Percentiles rank a stretch among this genome's conserved stretches.
Evolutionary conservation across 129 eudicot species (phyloP).

Genomic region (Pulicaria dysenterica): DNA sequence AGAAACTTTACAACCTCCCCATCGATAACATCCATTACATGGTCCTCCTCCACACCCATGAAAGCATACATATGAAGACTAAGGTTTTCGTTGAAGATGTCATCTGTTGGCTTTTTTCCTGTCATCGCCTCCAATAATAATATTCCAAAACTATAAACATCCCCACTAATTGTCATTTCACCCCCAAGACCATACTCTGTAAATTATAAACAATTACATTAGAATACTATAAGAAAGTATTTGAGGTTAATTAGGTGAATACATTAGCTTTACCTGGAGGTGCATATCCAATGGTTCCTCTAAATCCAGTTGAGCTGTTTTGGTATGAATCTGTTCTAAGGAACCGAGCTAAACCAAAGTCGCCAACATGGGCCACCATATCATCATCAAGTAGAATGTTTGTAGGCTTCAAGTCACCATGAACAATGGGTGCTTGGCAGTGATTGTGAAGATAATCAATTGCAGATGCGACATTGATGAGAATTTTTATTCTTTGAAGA

Average conservation of each 20-base stretch:
- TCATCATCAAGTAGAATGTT: constrained; percentile 20
- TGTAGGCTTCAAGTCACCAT: constrained; percentile 23
- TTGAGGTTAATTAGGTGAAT: background rate
- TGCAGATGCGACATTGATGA: constrained; percentile 32
- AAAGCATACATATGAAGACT: constrained; percentile 26
- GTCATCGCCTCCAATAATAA: constrained; percentile 37
- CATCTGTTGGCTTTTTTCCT: constrained; percentile 33
- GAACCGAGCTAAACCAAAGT: constrained; percentile 5
- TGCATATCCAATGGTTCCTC: constrained; percentile 40
- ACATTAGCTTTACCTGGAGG: constrained; percentile 33
- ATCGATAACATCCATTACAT: constrained; percentile 30
- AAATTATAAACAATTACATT: background rate
- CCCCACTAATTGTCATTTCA: constrained; percentile 36
- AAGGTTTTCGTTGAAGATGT: constrained; percentile 13
- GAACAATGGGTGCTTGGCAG: constrained; percentile 9
- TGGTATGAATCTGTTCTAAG: constrained; percentile 2
- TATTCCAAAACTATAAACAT: constrained; percentile 38
- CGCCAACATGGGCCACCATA: constrained; percentile 14
- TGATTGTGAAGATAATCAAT: constrained; percentile 39
- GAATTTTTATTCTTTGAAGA: constrained; percentile 15
- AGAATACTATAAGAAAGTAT: background rate
- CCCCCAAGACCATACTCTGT: constrained; percentile 42
- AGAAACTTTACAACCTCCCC: background rate
- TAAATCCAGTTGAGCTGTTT: constrained; percentile 20
- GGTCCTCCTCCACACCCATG: constrained; percentile 9